Conservation (phyloP, 331 rosid genomes). For the Phaseolus coccineus region DNA sequence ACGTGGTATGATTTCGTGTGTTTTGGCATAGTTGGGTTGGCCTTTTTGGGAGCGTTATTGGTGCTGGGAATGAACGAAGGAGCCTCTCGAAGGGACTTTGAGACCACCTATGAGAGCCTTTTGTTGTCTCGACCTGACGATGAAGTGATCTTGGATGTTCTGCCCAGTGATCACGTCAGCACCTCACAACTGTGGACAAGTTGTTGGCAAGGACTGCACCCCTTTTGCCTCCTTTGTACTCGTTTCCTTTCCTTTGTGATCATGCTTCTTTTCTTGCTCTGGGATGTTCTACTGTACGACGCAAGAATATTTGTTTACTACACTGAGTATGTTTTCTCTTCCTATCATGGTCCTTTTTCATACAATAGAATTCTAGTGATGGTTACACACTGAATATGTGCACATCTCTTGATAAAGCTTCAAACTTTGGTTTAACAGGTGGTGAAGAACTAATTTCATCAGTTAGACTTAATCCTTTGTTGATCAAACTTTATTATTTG, state of each 20-base stretch:
- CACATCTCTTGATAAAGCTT: too few species aligned
- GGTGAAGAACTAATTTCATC: too few species aligned
- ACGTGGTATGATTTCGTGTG: constrained; percentile 79
- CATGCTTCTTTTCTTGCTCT: constrained; percentile 53
- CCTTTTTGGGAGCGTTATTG: constrained; percentile 57
- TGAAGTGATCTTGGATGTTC: constrained; percentile 37
- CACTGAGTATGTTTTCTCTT: constrained; percentile 63
- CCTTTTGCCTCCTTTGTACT: constrained; percentile 58
- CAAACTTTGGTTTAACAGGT: too few species aligned
- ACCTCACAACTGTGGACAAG: constrained; percentile 70
- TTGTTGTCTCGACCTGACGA: constrained; percentile 48
- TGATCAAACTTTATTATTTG: too few species aligned
- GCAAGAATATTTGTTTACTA: constrained; percentile 67
- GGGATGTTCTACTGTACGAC: constrained; percentile 57
- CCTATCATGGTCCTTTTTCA: background rate
- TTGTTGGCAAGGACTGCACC: constrained; percentile 75
- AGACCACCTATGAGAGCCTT: constrained; percentile 54
- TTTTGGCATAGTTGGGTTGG: constrained; percentile 58
- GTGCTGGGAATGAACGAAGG: constrained; percentile 61
- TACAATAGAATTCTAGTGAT: too few species aligned
- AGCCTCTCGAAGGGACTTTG: constrained; percentile 40
- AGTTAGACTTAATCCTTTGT: too few species aligned
- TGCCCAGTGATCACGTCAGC: constrained; percentile 56
- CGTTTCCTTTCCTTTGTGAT: constrained; percentile 59
- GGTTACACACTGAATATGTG: too few species aligned